A percentile compares a stretch with the other conserved stretches of the same genome.
Conservation (phyloP, 2,329 filamentous ascomycete genomes). For the Cercospora sp. region DNA sequence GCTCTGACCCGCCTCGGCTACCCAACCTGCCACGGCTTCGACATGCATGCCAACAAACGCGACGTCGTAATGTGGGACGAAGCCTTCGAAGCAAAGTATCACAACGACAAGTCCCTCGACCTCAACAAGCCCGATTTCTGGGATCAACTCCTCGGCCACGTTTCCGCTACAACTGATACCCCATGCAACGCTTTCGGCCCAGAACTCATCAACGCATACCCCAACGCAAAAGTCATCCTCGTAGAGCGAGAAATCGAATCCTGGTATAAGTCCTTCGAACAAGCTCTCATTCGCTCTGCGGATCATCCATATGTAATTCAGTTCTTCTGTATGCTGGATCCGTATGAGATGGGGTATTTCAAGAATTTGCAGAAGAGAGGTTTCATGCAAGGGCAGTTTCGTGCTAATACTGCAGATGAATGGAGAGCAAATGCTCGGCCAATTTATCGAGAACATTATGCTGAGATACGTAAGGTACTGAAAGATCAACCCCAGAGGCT, state of each 20-base stretch:
- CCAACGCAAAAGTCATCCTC: slow-evolving; percentile 32
- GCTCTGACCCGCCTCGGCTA: slow-evolving; percentile 28
- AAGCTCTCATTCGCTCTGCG: slow-evolving; percentile 17
- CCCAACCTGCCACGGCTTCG: slow-evolving; percentile 29
- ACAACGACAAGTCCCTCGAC: slow-evolving; percentile 12
- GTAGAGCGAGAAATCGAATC: slow-evolving; percentile 29
- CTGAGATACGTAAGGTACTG: slow-evolving; percentile 19
- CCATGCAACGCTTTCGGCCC: slow-evolving; percentile 38
- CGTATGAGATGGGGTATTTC: background rate
- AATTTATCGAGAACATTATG: slow-evolving; percentile 26
- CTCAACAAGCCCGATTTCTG: slow-evolving; percentile 26
- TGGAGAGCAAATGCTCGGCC: slow-evolving; percentile 21
- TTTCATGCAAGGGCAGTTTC: slow-evolving; percentile 24
- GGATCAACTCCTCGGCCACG: slow-evolving; percentile 38
- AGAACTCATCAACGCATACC: slow-evolving; percentile 39
- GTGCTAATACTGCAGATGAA: slow-evolving; percentile 13
- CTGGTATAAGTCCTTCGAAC: slow-evolving; percentile 24
- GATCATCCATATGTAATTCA: slow-evolving; percentile 11
- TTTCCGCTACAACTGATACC: slow-evolving; percentile 38
- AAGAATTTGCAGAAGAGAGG: slow-evolving; percentile 15
- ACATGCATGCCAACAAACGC: slow-evolving; percentile 52
- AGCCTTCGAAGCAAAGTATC: slow-evolving; percentile 58
- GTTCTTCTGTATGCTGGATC: slow-evolving; percentile 9
- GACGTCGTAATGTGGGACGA: slow-evolving; percentile 68
- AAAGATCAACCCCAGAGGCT: slow-evolving; percentile 31